A percentile compares a stretch with the other conserved stretches of the same genome.
Evolutionary conservation across 768 basidiomycete genomes (phyloP).

Genomic region (Strobilomyces dryophilus): DNA sequence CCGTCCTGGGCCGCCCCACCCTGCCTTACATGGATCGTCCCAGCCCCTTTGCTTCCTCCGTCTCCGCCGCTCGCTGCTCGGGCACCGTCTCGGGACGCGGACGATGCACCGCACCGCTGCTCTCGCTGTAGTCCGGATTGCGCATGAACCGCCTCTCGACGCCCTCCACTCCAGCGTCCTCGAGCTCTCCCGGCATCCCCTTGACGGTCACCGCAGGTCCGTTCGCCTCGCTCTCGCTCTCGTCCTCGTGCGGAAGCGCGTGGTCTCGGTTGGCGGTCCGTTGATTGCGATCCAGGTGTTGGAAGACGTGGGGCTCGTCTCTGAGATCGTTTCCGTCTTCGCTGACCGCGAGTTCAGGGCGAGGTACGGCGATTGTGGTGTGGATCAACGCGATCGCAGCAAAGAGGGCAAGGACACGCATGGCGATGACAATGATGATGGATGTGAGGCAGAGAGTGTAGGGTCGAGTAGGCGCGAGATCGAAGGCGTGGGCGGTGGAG

Average conservation of each 20-base stretch:
- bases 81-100: constrained; percentile 7
- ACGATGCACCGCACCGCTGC: constrained; percentile 3
- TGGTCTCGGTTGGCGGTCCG: constrained; percentile 18
- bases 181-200: not conserved
- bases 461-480: constrained; percentile 6
- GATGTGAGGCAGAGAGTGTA: constrained; percentile 3
- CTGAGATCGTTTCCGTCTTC: constrained; percentile 13
- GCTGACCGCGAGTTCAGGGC: constrained; percentile 19
- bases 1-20: not conserved
- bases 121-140: constrained; percentile 27
- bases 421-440: constrained; percentile 16
- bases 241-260: not conserved
- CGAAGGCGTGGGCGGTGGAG: not conserved
- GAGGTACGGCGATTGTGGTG: constrained; percentile 20
- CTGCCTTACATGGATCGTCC: not conserved
- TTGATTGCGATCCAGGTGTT: constrained; percentile 30
- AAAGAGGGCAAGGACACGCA: constrained; percentile 22
- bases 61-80: constrained; percentile 11
- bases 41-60: constrained; percentile 5
- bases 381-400: constrained; percentile 24
- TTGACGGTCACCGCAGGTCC: not conserved
- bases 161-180: too few species aligned
- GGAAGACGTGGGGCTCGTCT: constrained; percentile 23
- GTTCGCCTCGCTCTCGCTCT: not conserved
- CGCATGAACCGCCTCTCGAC: constrained; percentile 18